These are phyloP conservation scores for Xerocomellus amylosporus DNA, from an alignment of 768 basidiomycete genomes.

Conservation along the genomic window DNA sequence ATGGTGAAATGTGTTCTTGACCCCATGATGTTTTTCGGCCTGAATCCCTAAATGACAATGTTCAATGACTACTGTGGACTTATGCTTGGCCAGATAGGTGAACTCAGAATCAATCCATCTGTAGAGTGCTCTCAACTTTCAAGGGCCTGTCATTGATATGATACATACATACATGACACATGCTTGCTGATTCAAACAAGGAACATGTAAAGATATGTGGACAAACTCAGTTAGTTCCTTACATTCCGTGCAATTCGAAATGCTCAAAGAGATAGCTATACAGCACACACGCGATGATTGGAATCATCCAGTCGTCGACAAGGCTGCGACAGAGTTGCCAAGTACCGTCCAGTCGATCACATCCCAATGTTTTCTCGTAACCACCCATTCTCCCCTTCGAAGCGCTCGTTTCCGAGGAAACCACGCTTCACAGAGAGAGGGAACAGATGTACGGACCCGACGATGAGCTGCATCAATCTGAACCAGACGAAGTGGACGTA, in stretches of 20 bases:
- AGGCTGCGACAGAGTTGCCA: not conserved
- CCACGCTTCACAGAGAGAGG: constrained; percentile 69
- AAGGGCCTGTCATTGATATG: no score
- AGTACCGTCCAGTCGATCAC: constrained; percentile 56
- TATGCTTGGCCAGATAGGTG: no score
- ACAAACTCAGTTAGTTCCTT: not conserved
- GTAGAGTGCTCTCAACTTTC: no score
- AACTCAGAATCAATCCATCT: no score
- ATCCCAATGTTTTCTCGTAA: constrained; percentile 52
- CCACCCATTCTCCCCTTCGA: constrained; percentile 75
- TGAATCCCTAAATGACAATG: no score
- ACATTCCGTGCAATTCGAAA: no score
- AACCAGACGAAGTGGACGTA: constrained; percentile 21
- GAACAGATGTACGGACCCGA: constrained; percentile 66
- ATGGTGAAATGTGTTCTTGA: no score
- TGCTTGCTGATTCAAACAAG: no score
- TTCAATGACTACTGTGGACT: no score
- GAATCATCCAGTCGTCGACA: not conserved
- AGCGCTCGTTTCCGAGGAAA: constrained; percentile 78
- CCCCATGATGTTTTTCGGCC: no score
- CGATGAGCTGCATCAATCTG: not conserved
- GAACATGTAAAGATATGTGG: not conserved
- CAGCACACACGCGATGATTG: not conserved
- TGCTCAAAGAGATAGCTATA: not conserved
- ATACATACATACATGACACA: no score